phyloP scores from a whole-genome alignment of 2,329 filamentous ascomycete species.

The Chaetomium sp. region DNA sequence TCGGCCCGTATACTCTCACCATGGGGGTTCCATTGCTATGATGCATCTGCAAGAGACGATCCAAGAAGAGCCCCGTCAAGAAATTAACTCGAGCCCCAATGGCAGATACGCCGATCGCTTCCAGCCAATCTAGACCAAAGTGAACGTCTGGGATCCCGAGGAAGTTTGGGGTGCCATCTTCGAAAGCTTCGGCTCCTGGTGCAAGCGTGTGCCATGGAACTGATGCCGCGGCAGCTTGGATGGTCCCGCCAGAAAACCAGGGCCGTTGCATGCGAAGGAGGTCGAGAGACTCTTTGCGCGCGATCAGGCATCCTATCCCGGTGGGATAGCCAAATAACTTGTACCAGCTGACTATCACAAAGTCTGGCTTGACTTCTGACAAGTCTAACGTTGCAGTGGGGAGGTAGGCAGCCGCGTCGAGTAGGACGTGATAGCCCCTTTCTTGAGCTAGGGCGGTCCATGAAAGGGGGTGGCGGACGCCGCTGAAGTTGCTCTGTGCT shows the following conservation, averaged over 20 bases:
- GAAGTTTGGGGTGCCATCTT: slow-evolving; percentile 38
- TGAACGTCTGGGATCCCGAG: slow-evolving; percentile 34
- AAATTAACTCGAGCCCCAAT: slow-evolving; percentile 31
- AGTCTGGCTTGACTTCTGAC: slow-evolving; percentile 31
- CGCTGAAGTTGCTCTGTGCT: slow-evolving; percentile 41
- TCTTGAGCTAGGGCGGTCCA: slow-evolving; percentile 33
- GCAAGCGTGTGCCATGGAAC: slow-evolving; percentile 29
- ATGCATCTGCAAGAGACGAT: slow-evolving; percentile 25
- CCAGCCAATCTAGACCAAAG: slow-evolving; percentile 33
- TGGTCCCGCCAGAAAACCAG: slow-evolving; percentile 37
- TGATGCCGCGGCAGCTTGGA: slow-evolving; percentile 29
- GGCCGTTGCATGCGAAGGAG: slow-evolving; percentile 30
- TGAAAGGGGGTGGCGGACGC: slow-evolving; percentile 35
- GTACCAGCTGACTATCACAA: slow-evolving; percentile 36
- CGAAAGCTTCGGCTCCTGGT: slow-evolving; percentile 29
- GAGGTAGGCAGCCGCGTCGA: slow-evolving; percentile 36
- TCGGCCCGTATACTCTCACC: slow-evolving; percentile 32
- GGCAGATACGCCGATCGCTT: slow-evolving; percentile 23
- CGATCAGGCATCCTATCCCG: slow-evolving; percentile 36
- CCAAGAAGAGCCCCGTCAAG: slow-evolving; percentile 33
- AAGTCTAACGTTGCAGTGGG: slow-evolving; percentile 33
- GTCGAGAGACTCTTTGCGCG: slow-evolving; percentile 27
- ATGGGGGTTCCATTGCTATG: slow-evolving; percentile 32
- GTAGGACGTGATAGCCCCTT: slow-evolving; percentile 34
- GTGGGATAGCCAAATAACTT: slow-evolving; percentile 39